Evolutionary conservation across 805 yeast genomes (phyloP).

Genomic region (Spathaspora hagerdaliae): DNA sequence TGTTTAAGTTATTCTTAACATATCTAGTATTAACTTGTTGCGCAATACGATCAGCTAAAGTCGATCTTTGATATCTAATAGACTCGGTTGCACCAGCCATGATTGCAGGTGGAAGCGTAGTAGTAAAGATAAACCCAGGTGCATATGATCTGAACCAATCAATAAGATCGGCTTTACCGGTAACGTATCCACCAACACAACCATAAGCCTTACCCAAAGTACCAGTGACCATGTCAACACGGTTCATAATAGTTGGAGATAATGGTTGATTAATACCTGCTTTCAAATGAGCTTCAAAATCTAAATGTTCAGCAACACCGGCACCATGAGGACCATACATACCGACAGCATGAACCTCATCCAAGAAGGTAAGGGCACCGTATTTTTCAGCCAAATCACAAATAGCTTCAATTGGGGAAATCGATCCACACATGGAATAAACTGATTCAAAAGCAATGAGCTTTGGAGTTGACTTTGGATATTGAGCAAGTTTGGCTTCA

Average conservation of each 20-base stretch:
- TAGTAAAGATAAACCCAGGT: conserved; percentile 97
- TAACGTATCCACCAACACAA: conserved; percentile 95
- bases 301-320: conserved; percentile 96
- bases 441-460: conserved; percentile 96
- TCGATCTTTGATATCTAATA: conserved; percentile 75
- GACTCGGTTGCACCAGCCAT: conserved; percentile 95
- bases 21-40: conserved; percentile 86
- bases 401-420: conserved; percentile 86
- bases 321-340: conserved; percentile 99
- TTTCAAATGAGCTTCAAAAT: conserved; percentile 76
- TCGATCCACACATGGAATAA: conserved; percentile 97
- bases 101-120: conserved; percentile 93
- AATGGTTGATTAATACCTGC: conserved; percentile 53
- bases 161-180: conserved; percentile 75
- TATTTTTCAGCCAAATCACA: conserved; percentile 96
- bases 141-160: conserved; percentile 97
- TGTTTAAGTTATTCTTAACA: conserved; percentile 67
- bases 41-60: conserved; percentile 69
- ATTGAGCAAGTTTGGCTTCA: conserved; percentile 70
- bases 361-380: conserved; percentile 94
- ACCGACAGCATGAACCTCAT: conserved; percentile 99
- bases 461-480: conserved; percentile 87
- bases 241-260: conserved; percentile 66
- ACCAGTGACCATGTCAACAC: conserved; percentile 95
- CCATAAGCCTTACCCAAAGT: conserved; percentile 97